Percentiles rank a stretch among this genome's conserved stretches.
phyloP scores from a whole-genome alignment of 306 rosid species.

The Prunus davidiana region DNA sequence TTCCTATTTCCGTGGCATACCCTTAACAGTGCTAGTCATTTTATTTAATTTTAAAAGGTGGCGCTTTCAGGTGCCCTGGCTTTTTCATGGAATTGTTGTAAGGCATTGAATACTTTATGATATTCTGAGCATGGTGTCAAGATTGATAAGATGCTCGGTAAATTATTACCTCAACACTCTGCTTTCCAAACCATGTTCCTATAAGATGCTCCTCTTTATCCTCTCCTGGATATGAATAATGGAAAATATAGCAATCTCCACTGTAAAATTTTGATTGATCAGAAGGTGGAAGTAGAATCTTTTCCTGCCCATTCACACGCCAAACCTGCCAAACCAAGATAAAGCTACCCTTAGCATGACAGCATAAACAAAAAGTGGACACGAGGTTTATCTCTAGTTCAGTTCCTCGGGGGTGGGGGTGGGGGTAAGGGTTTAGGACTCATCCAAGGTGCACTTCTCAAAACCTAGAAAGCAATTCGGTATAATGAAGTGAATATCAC shows the following conservation, averaged over 20 bases:
- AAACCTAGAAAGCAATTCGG: slow-evolving; percentile 2
- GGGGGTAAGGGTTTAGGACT: not conserved
- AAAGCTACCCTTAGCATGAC: slow-evolving; percentile 29
- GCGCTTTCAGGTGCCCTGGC: not conserved
- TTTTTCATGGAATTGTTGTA: not conserved
- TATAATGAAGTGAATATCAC: not conserved
- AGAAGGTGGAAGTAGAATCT: slow-evolving; percentile 63
- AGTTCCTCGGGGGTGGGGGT: not conserved
- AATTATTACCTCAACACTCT: slow-evolving; percentile 79
- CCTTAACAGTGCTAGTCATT: not conserved
- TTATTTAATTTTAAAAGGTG: not conserved
- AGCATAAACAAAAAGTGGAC: slow-evolving; percentile 12
- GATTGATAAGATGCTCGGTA: slow-evolving; percentile 2
- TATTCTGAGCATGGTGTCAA: slow-evolving; percentile 3
- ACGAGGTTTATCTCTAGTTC: slow-evolving; percentile 8
- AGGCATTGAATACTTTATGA: not conserved
- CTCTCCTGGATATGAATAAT: slow-evolving; percentile 90
- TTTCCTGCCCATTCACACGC: slow-evolving; percentile 82
- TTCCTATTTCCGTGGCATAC: not conserved
- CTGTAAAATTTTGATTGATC: slow-evolving; percentile 87
- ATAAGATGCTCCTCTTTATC: slow-evolving; percentile 83
- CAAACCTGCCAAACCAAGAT: slow-evolving; percentile 66
- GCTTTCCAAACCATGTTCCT: slow-evolving; percentile 92
- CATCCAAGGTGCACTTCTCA: slow-evolving; percentile 14
- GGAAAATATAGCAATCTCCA: slow-evolving; percentile 92